Evolutionary conservation across 2,329 filamentous ascomycete genomes (phyloP).

Genomic region (Pseudogymnoascus sp.): DNA sequence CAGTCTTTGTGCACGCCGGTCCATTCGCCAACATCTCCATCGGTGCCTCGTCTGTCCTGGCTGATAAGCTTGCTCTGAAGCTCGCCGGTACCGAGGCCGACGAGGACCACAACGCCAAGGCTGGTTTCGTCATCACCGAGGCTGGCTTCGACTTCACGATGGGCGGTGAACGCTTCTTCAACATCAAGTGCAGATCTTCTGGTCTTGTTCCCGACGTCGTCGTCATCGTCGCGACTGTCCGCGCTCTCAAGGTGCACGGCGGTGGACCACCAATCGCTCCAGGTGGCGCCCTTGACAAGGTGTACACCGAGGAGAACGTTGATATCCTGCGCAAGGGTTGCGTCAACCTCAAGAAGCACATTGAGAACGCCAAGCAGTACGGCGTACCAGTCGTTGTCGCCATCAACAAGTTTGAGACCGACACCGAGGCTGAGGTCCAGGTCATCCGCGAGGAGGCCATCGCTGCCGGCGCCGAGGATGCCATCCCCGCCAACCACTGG

Average conservation of each 20-base stretch:
- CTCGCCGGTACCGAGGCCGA: constrained; percentile 89
- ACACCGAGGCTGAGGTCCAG: constrained; percentile 84
- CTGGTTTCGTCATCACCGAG: constrained; percentile 91
- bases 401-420: constrained; percentile 92
- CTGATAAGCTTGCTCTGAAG: constrained; percentile 92
- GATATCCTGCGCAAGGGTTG: constrained; percentile 85
- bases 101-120: constrained; percentile 73
- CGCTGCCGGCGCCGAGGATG: constrained; percentile 86
- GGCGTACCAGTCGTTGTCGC: constrained; percentile 92
- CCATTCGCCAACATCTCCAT: constrained; percentile 99
- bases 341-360: constrained; percentile 92
- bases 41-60: constrained; percentile 88
- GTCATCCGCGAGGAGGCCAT: constrained; percentile 87
- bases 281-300: constrained; percentile 73
- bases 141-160: constrained; percentile 99
- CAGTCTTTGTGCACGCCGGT: constrained; percentile 93
- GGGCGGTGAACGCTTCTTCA: constrained; percentile 99
- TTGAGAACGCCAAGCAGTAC: constrained; percentile 79
- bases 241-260: constrained; percentile 93
- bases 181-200: constrained; percentile 97
- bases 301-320: constrained; percentile 90
- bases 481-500: constrained; percentile 93
- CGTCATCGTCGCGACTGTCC: constrained; percentile 89
- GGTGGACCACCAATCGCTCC: constrained; percentile 90
- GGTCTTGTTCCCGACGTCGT: constrained; percentile 89